phyloP scores from a whole-genome alignment of 2,329 filamentous ascomycete genomes.

The Neofusicoccum ribis region DNA sequence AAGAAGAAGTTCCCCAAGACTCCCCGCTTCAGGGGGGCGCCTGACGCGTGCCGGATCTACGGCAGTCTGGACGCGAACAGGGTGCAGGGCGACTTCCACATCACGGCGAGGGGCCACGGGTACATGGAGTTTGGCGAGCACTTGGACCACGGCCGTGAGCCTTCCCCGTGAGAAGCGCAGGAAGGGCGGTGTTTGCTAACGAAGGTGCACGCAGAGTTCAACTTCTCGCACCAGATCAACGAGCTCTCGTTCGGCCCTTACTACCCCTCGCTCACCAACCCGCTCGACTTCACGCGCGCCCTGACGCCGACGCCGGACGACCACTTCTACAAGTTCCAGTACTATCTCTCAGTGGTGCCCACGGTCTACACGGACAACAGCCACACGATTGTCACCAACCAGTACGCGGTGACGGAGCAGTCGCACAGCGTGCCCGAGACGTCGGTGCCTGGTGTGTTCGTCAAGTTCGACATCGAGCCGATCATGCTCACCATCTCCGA shows the following conservation, averaged over 20 bases:
- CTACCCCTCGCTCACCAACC: slow-evolving; percentile 90
- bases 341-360: slow-evolving; percentile 92
- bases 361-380: slow-evolving; percentile 72
- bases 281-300: slow-evolving; percentile 87
- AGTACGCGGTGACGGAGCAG: slow-evolving; percentile 96
- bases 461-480: slow-evolving; percentile 99
- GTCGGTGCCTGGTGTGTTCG: slow-evolving; percentile 83
- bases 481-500: slow-evolving; percentile 85
- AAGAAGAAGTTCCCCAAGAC: slow-evolving; percentile 72
- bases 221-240: slow-evolving; percentile 95
- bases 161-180: not conserved
- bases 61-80: slow-evolving; percentile 91
- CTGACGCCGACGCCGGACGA: slow-evolving; percentile 52
- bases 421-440: slow-evolving; percentile 68
- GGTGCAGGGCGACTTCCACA: slow-evolving; percentile 97
- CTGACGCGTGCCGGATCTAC: slow-evolving; percentile 84
- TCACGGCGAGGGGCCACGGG: slow-evolving; percentile 93
- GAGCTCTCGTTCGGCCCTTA: slow-evolving; percentile 97
- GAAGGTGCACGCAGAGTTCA: slow-evolving; percentile 65
- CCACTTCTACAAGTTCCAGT: slow-evolving; percentile 96
- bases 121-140: slow-evolving; percentile 80
- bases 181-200: not conserved
- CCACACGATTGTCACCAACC: slow-evolving; percentile 83
- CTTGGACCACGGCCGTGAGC: slow-evolving; percentile 75
- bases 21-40: slow-evolving; percentile 59